Conservation (phyloP, 768 basidiomycete species). For the Mycena galopus region DNA sequence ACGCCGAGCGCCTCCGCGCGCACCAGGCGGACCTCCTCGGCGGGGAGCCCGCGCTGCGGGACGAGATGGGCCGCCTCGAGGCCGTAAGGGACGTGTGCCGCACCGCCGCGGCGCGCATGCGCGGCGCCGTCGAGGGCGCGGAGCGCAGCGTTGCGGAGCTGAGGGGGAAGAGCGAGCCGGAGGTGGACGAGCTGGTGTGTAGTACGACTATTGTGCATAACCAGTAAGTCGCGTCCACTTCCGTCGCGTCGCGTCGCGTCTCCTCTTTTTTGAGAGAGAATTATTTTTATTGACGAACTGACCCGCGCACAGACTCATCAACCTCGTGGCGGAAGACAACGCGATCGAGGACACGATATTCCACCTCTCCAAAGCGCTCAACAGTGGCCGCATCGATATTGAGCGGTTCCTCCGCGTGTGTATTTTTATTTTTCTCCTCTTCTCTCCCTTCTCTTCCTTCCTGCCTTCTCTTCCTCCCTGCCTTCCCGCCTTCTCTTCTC, state of each 20-base stretch:
- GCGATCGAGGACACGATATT: constrained; percentile 99
- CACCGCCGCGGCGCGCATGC: constrained; percentile 78
- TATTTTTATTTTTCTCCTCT: constrained; percentile 37
- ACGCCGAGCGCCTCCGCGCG: constrained; percentile 82
- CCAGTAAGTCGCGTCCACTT: constrained; percentile 72
- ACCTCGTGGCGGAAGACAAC: constrained; percentile 99
- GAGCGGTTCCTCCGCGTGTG: constrained; percentile 93
- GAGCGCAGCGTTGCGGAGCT: constrained; percentile 84
- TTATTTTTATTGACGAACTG: not conserved
- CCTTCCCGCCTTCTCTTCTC: too few species aligned
- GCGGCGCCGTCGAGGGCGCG: constrained; percentile 71
- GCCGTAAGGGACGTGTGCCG: constrained; percentile 94
- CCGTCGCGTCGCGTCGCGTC: too few species aligned
- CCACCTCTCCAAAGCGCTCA: constrained; percentile 94
- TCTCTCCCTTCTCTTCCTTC: constrained; percentile 14
- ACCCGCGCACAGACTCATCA: constrained; percentile 75
- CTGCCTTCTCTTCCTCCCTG: not conserved
- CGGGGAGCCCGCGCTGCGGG: constrained; percentile 93
- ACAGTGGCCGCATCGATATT: constrained; percentile 91
- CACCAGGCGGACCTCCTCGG: constrained; percentile 88
- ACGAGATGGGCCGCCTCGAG: constrained; percentile 95
- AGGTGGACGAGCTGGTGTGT: constrained; percentile 97
- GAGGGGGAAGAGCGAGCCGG: constrained; percentile 87
- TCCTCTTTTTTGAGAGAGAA: too few species aligned
- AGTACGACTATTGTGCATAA: constrained; percentile 96